A percentile compares a stretch with the other conserved stretches of the same genome.
Conservation (phyloP, 208 protist genomes). For the Acanthamoeba sp. region DNA sequence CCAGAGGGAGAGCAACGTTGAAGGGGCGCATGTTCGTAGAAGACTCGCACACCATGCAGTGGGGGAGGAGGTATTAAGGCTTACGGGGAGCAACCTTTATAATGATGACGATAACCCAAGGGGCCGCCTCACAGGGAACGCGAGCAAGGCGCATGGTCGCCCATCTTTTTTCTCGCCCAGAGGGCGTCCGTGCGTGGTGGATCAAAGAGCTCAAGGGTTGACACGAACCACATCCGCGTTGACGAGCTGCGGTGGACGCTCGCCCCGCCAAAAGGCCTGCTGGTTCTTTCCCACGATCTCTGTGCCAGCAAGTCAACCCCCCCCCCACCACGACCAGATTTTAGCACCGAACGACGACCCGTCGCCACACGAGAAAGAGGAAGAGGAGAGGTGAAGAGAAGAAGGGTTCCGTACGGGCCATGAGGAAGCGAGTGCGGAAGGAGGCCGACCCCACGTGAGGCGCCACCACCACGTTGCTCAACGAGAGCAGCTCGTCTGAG, state of each 20-base stretch:
- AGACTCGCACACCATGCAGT: too few species aligned
- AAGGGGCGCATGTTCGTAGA: too few species aligned
- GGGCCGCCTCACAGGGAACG: too few species aligned
- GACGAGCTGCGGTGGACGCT: conserved; percentile 13
- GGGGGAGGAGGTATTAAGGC: too few species aligned
- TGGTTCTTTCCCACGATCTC: conserved; percentile 1
- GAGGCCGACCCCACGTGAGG: conserved; percentile 73
- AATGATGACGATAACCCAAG: too few species aligned
- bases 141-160: too few species aligned
- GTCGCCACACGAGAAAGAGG: neutral
- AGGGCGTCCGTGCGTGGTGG: too few species aligned
- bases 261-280: neutral
- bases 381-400: neutral
- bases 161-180: too few species aligned
- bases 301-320: neutral
- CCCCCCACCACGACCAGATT: neutral
- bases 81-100: too few species aligned
- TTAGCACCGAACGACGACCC: too few species aligned
- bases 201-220: conserved; percentile 18
- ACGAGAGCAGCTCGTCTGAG: neutral
- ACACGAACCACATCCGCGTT: neutral
- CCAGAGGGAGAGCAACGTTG: too few species aligned
- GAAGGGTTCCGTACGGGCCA: neutral
- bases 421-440: neutral
- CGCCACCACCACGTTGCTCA: conserved; percentile 39